phyloP scores from a whole-genome alignment of 2,329 filamentous ascomycete species.

The Paecilomyces variotii region DNA sequence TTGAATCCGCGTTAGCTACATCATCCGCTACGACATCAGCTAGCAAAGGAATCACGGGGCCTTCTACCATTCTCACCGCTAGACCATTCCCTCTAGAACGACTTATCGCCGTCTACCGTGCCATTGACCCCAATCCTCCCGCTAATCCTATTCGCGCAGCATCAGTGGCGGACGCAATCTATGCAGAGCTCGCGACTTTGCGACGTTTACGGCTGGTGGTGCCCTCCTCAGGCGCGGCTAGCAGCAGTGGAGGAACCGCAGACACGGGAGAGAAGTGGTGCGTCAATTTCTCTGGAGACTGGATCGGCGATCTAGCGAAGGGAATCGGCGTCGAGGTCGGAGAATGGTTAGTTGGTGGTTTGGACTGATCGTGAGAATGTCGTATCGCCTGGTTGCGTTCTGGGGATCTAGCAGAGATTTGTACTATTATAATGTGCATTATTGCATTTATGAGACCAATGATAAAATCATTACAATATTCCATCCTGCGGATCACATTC shows the following conservation, averaged over 20 bases:
- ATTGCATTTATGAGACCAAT: not conserved
- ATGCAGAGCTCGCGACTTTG: conserved; percentile 39
- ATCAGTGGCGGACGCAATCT: conserved; percentile 36
- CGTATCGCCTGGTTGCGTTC: no score
- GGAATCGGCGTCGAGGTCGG: conserved; percentile 39
- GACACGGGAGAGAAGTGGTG: conserved; percentile 41
- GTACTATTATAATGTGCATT: not conserved
- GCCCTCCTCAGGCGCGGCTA: conserved; percentile 26
- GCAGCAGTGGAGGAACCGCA: conserved; percentile 21
- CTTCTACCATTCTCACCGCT: conserved; percentile 32
- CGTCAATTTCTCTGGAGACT: conserved; percentile 40
- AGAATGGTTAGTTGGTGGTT: conserved; percentile 34
- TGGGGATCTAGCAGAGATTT: not conserved
- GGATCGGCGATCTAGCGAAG: conserved; percentile 38
- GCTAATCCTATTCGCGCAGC: conserved; percentile 28
- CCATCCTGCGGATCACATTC: no score
- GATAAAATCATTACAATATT: not conserved
- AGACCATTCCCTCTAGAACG: conserved; percentile 40
- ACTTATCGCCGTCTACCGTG: conserved; percentile 40
- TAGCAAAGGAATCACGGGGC: conserved; percentile 24
- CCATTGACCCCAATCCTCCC: conserved; percentile 39
- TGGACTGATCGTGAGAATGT: conserved; percentile 18
- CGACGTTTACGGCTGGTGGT: conserved; percentile 40
- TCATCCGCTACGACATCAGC: conserved; percentile 29
- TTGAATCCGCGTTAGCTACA: conserved; percentile 31